Percentiles rank a stretch among this genome's conserved stretches.
Conservation (phyloP, 139 green algal genomes). For the Yamagishiella unicocca region DNA sequence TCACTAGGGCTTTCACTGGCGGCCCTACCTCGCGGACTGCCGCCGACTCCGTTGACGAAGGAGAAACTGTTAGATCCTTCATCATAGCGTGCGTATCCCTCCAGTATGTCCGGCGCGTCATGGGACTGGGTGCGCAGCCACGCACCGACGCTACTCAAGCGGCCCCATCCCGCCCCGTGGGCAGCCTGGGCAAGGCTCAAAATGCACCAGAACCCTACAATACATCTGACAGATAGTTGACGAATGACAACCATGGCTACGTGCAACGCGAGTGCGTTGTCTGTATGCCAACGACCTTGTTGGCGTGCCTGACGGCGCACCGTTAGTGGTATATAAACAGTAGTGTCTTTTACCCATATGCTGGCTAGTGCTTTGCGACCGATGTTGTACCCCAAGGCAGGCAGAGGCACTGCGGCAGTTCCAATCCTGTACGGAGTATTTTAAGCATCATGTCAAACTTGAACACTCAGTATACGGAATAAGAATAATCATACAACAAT, state of each 20-base stretch:
- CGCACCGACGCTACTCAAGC: neutral
- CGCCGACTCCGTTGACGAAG: neutral
- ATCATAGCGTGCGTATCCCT: neutral
- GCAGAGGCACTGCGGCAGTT: too few species aligned
- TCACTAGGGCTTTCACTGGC: slow-evolving; percentile 6
- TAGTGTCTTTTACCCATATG: too few species aligned
- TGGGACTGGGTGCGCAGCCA: neutral
- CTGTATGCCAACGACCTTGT: neutral
- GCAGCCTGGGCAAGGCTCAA: neutral
- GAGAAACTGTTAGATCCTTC: neutral
- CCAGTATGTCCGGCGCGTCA: neutral
- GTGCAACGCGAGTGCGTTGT: neutral
- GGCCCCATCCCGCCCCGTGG: neutral
- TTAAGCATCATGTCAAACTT: too few species aligned
- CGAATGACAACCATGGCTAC: too few species aligned
- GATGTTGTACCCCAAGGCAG: too few species aligned
- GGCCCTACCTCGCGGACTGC: neutral
- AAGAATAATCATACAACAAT: too few species aligned
- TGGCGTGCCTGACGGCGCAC: neutral
- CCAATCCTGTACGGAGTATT: too few species aligned
- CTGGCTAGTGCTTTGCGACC: too few species aligned
- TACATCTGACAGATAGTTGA: neutral
- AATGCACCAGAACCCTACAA: neutral
- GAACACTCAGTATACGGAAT: too few species aligned
- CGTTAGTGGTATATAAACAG: too few species aligned